Conservation (phyloP, 257 asterid species). For the Misopates orontium region DNA sequence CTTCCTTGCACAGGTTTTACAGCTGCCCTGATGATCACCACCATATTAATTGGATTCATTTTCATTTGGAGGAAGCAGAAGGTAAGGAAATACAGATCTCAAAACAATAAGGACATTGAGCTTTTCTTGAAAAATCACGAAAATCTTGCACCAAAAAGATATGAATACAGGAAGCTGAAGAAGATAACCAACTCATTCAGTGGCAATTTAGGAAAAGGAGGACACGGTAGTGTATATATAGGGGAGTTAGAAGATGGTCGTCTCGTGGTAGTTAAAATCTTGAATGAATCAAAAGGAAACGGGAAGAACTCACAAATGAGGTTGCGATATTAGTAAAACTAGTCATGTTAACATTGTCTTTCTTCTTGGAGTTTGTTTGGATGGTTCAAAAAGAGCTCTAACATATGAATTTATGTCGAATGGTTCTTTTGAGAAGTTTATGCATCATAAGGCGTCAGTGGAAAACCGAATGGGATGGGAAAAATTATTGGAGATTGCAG, state of each 20-base stretch:
- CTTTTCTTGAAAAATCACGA: constrained; percentile 2
- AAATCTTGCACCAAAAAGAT: constrained; percentile 25
- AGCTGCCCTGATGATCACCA: too few species aligned
- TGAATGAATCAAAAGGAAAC: constrained; percentile 22
- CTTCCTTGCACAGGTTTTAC: too few species aligned
- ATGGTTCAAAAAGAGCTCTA: constrained; percentile 38
- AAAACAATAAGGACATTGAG: constrained; percentile 14
- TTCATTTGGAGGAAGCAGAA: background rate
- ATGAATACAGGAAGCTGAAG: constrained; percentile 26
- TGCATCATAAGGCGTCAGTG: constrained; percentile 1
- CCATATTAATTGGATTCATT: too few species aligned
- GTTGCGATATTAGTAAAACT: constrained; percentile 42
- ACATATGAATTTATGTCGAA: constrained; percentile 45
- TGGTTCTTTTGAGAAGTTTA: constrained; percentile 39
- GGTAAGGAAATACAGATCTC: background rate
- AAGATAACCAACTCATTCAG: constrained; percentile 31
- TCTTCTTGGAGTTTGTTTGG: constrained; percentile 43
- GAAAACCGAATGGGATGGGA: constrained; percentile 17
- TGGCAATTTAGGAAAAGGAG: constrained; percentile 39
- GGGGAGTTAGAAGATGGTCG: constrained; percentile 30
- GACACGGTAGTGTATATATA: constrained; percentile 35
- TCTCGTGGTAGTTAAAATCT: constrained; percentile 38
- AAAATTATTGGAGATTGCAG: constrained; percentile 20
- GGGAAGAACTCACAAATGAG: constrained; percentile 50
- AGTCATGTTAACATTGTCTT: constrained; percentile 42